Evolutionary conservation across 2,329 filamentous ascomycete species (phyloP), one percentile per base, ranked within the genome.

Genomic region (Hirsutella thompsonii): DNA sequence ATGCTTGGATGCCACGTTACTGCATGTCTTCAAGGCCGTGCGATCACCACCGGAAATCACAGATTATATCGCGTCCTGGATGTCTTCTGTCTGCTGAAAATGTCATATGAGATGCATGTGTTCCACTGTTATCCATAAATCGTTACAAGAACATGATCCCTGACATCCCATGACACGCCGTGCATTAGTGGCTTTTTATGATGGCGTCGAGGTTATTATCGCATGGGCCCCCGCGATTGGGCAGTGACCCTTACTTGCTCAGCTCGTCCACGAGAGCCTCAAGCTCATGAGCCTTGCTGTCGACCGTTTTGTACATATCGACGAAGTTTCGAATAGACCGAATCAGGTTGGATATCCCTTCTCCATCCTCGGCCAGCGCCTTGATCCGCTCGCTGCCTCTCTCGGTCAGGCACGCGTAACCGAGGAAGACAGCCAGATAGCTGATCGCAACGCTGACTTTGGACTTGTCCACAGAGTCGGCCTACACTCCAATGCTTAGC

Each of bases 401-500:
- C 10, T 58, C 51, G 38, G 67, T 60, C 21, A 92, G 67, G 49
- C 79, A 88, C 20, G 95, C 64, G 49, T 88, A 92, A 16, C 87
- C 86, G 2, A 96, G 69, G 5, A 94, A 68, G 13, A 95, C 80
- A 1, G 87, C 80, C 20, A 95, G 69, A 56, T 94, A 95, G 14
- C 87, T 89, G 56, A 90, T 79, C 2, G 83, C 81, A 21, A 96
- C 87, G 49, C 89, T 87, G 39, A 83, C 72, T 44, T 83, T 79
- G 20, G 80, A 81, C 55, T 89, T 85, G 53, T 86, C 76, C 42
- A 80, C 72, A 1, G 80, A 83, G 51, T 82, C 77, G 43, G 78
- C 79, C 74, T 85, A 47, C 23, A 5, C 4, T 26, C 9, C 26
- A 4, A 18, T 36, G 8, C n/a, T 9, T 37, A 11, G 28, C 20